Base-by-base conservation (phyloP, 2,329 filamentous ascomycete species). In the Colletotrichum sidae region DNA sequence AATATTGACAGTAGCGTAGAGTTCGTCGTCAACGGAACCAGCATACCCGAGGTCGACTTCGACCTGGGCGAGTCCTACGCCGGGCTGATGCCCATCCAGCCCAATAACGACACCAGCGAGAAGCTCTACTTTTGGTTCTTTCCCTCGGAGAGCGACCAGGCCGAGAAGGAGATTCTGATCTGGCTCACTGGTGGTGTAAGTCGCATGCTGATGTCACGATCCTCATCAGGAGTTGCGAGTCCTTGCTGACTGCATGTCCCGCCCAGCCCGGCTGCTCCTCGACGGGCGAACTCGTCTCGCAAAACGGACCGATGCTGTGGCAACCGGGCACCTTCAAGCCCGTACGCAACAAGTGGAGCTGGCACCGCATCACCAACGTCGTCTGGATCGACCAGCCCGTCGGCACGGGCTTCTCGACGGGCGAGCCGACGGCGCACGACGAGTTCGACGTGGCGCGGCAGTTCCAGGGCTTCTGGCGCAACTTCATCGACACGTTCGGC, bases 401-500 rank as follows among this genome's bases (percentile, higher is more conserved):
- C 10, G 83, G 84, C 37, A 91, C 90, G 0, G 92, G 92, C 12
- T 94, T 92, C 74, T 86, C 88, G 0, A 84, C 86, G 39, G 91
- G 91, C 12, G 85, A 78, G 0, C 81, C 88, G 4, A 91, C 85
- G 0, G 90, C 90, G 9, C 87, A 81, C 4, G 86, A 85, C 70
- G 88, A 93, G 69, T 84, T 87, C 37, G 90, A 93, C 69, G 83
- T 91, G 1, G 90, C 90, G 0, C 76, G 79, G n/a, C 86, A 94
- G 69, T 93, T 95, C 74, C 81, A 91, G 13, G 90, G 90, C 54
- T 96, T 93, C 78, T 94, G 89, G 84, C 89, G 90, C 79, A 93
- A 93, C 78, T 94, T 93, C 70, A 79, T 93, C 63, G 82, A 92
- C 39, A 88, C 88, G 0, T 94, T 94, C 69, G 81, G 78, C n/a